Evolutionary conservation across 306 rosid genomes (phyloP).

Genomic region (cucumber (Cucumis sativus)): DNA sequence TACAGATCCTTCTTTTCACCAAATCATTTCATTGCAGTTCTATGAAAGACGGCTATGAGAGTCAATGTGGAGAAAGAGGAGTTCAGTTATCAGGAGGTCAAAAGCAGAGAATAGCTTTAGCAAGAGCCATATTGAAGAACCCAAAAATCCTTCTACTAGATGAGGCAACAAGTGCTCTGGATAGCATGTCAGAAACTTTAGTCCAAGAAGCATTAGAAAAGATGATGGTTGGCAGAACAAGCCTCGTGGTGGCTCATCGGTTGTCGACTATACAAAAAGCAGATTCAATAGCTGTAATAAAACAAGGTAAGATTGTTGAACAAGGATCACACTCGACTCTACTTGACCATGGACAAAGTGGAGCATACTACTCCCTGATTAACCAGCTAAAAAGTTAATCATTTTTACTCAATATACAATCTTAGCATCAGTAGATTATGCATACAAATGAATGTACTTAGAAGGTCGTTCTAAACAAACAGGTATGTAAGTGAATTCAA

Average conservation of each 20-base stretch:
- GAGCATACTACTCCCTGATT: constrained; percentile 45
- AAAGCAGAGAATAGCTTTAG: constrained; percentile 78
- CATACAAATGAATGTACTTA: neutral
- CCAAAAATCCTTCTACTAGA: constrained; percentile 64
- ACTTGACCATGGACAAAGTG: constrained; percentile 24
- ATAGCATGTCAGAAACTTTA: constrained; percentile 52
- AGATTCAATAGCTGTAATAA: constrained; percentile 45
- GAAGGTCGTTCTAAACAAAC: neutral
- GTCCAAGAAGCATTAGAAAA: constrained; percentile 69
- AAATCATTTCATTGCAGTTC: constrained; percentile 27
- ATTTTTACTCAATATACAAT: neutral
- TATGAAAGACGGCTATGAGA: constrained; percentile 59
- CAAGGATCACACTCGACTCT: constrained; percentile 43
- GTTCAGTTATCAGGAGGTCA: constrained; percentile 75
- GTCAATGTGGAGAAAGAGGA: constrained; percentile 74
- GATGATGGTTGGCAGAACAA: constrained; percentile 70
- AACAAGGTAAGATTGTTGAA: constrained; percentile 52
- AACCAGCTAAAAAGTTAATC: constrained; percentile 33
- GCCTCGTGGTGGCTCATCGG: constrained; percentile 64
- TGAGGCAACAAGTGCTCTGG: constrained; percentile 79
- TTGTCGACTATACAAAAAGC: constrained; percentile 58
- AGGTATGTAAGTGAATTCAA: neutral
- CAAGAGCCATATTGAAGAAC: constrained; percentile 56
- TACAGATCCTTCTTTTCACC: neutral
- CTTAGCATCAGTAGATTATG: neutral